A percentile compares a stretch with the other conserved stretches of the same genome.
Conservation (phyloP, 148 eudicot genomes). For the Gaultheria prostrata region DNA sequence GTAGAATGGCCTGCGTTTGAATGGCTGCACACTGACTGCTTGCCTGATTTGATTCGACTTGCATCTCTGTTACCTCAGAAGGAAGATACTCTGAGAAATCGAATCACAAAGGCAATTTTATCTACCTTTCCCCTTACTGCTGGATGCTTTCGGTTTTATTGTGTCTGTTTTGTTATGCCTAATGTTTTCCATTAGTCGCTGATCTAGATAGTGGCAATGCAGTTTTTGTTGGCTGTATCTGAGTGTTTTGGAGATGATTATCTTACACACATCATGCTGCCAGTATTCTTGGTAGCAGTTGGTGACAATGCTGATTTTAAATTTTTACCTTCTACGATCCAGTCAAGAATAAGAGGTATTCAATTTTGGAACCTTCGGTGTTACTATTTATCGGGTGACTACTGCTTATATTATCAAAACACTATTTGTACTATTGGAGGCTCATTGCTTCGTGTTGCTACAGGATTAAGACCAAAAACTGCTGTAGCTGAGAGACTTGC, state of each 20-base stretch:
- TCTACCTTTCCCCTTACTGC: slow-evolving; percentile 1
- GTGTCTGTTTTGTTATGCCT: neutral
- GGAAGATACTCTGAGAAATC: slow-evolving; percentile 75
- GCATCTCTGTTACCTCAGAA: slow-evolving; percentile 80
- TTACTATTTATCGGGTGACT: neutral
- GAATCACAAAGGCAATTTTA: slow-evolving; percentile 60
- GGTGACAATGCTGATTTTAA: slow-evolving; percentile 71
- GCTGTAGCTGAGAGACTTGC: slow-evolving; percentile 75
- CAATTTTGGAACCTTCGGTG: neutral
- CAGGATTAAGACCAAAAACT: slow-evolving; percentile 72
- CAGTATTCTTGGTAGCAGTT: slow-evolving; percentile 79
- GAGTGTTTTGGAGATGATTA: slow-evolving; percentile 73
- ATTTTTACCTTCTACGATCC: slow-evolving; percentile 56
- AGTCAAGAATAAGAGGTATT: slow-evolving; percentile 64
- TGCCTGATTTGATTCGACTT: slow-evolving; percentile 70
- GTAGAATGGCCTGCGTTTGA: slow-evolving; percentile 93
- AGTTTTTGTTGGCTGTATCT: slow-evolving; percentile 79
- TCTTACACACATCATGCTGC: slow-evolving; percentile 77
- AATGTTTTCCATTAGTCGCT: slow-evolving; percentile 15
- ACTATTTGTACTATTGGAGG: neutral
- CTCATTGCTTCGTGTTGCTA: slow-evolving; percentile 4
- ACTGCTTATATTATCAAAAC: neutral
- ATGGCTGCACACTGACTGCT: slow-evolving; percentile 89
- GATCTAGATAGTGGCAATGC: slow-evolving; percentile 33
- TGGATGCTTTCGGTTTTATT: slow-evolving; percentile 15